A percentile compares a stretch with the other conserved stretches of the same genome.
These are phyloP conservation scores for Penicillium paradoxum DNA, from an alignment of 495 filamentous ascomycete genomes.

Conservation along the genomic window DNA sequence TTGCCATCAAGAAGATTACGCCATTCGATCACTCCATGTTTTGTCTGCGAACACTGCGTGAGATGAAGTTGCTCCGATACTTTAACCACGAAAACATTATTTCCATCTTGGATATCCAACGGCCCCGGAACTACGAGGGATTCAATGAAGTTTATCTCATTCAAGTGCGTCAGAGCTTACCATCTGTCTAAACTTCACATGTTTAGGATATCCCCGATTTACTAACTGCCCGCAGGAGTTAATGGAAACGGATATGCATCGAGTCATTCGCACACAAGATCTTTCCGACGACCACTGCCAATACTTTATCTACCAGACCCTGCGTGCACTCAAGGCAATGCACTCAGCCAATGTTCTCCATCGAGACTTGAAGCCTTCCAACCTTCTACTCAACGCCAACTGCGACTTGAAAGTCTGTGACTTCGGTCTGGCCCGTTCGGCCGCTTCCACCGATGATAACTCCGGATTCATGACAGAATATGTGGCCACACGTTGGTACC, in stretches of 20 bases:
- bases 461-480: constrained; percentile 99
- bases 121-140: constrained; percentile 88
- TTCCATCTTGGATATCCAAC: constrained; percentile 98
- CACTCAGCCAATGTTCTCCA: constrained; percentile 98
- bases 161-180: constrained; percentile 58
- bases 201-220: background rate
- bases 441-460: constrained; percentile 93
- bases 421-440: constrained; percentile 91
- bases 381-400: constrained; percentile 95
- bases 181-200: background rate
- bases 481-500: constrained; percentile 98
- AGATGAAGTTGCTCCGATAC: constrained; percentile 98
- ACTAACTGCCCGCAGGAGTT: constrained; percentile 60
- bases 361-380: constrained; percentile 95
- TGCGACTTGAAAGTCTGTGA: constrained; percentile 99
- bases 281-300: constrained; percentile 99
- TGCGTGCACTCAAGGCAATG: constrained; percentile 97
- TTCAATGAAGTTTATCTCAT: constrained; percentile 99
- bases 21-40: constrained; percentile 99
- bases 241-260: constrained; percentile 99
- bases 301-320: constrained; percentile 99
- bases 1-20: constrained; percentile 99
- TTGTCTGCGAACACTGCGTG: constrained; percentile 90
- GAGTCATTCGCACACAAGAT: constrained; percentile 97
- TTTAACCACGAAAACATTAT: constrained; percentile 99